Conservation (phyloP, 768 basidiomycete genomes). For the Roridomyces roridus region DNA sequence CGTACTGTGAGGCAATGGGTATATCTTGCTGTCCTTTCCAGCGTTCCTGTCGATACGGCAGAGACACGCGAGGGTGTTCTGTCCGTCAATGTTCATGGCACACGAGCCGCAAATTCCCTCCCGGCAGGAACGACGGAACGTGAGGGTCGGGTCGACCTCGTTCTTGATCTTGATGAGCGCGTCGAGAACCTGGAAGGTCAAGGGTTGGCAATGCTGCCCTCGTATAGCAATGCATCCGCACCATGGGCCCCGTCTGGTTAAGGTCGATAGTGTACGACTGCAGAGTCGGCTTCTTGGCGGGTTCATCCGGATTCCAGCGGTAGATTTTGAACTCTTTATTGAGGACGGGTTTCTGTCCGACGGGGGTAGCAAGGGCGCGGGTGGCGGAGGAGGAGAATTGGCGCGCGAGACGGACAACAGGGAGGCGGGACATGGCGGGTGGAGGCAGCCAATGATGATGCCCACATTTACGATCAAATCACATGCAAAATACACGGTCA, state of each 20-base stretch:
- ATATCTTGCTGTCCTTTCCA: conserved; percentile 84
- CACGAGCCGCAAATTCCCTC: conserved; percentile 98
- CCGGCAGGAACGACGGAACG: conserved; percentile 91
- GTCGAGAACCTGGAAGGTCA: conserved; percentile 67
- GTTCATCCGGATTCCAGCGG: conserved; percentile 99
- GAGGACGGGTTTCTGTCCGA: conserved; percentile 63
- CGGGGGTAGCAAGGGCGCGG: conserved; percentile 26
- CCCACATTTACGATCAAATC: no score
- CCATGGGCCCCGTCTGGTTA: conserved; percentile 96
- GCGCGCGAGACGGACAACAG: conserved; percentile 12
- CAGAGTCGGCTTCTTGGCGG: conserved; percentile 86
- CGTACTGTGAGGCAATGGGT: conserved; percentile 96
- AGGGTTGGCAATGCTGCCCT: conserved; percentile 6
- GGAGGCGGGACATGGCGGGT: conserved; percentile 22
- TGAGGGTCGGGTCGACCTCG: conserved; percentile 95
- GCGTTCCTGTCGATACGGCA: conserved; percentile 88
- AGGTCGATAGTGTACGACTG: conserved; percentile 93
- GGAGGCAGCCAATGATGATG: background rate
- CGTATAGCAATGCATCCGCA: conserved; percentile 33
- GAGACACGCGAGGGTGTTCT: conserved; percentile 97
- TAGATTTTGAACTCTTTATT: conserved; percentile 99
- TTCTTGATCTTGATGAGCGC: conserved; percentile 99
- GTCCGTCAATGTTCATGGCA: conserved; percentile 98
- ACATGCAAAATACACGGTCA: no score
- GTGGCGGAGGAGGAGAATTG: conserved; percentile 27